A percentile compares a stretch with the other conserved stretches of the same genome.
Conservation (phyloP, 352 stramenopile genomes). For the Phytophthora vignae region DNA sequence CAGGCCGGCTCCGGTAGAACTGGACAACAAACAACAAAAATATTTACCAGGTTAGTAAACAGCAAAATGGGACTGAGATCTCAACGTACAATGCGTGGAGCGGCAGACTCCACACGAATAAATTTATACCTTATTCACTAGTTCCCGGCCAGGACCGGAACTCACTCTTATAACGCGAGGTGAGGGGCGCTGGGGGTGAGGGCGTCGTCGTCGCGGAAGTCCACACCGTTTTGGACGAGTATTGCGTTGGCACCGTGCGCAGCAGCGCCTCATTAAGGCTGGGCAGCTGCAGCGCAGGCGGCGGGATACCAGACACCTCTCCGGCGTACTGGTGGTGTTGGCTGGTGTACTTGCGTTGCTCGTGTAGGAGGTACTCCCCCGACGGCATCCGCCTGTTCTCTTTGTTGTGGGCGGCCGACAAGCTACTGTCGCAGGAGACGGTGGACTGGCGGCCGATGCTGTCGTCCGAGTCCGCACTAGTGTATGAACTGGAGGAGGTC, state of each 20-base stretch:
- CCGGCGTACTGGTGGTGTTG: constrained; percentile 35
- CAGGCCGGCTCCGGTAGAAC: neutral
- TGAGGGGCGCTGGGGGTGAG: constrained; percentile 26
- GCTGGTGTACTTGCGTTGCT: constrained; percentile 9
- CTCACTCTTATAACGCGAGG: constrained; percentile 38
- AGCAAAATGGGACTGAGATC: neutral
- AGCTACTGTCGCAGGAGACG: constrained; percentile 43
- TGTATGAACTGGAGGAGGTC: constrained; percentile 26
- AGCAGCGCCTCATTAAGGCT: constrained; percentile 55
- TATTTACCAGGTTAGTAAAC: constrained; percentile 4
- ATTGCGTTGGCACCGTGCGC: constrained; percentile 38
- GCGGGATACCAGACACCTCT: constrained; percentile 26
- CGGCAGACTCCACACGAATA: constrained; percentile 11
- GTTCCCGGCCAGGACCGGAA: constrained; percentile 30
- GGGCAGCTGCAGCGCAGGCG: constrained; percentile 39
- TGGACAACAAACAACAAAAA: neutral
- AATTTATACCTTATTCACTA: constrained; percentile 29
- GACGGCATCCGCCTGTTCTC: constrained; percentile 32
- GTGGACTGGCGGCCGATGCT: constrained; percentile 52
- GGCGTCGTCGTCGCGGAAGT: constrained; percentile 25
- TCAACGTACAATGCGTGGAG: constrained; percentile 2
- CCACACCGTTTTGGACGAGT: constrained; percentile 35
- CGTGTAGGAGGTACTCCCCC: constrained; percentile 10
- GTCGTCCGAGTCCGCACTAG: constrained; percentile 56
- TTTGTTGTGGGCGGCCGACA: constrained; percentile 36